These are phyloP conservation scores for Fusarium palustre DNA, from an alignment of 2,329 filamentous ascomycete genomes.

Conservation along the genomic window DNA sequence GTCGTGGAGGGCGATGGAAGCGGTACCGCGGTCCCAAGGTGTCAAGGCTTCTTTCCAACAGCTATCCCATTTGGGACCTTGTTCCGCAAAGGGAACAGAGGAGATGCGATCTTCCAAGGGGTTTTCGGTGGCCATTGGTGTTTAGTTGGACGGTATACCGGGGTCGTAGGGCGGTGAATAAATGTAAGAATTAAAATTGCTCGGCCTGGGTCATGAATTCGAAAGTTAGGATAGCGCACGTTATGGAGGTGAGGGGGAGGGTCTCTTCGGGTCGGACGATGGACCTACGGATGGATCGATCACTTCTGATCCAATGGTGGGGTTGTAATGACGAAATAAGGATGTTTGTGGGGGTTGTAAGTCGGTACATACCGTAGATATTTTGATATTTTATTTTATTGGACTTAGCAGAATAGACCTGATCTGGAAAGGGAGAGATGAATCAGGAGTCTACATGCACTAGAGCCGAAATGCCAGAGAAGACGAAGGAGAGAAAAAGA, in stretches of 20 bases:
- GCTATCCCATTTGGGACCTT: slow-evolving; percentile 59
- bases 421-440: not conserved
- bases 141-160: not conserved
- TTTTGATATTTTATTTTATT: not conserved
- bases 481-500: not conserved
- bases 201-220: slow-evolving; percentile 8
- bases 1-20: slow-evolving; percentile 66
- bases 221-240: slow-evolving; percentile 21
- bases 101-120: slow-evolving; percentile 53
- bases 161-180: not conserved
- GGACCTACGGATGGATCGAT: slow-evolving; percentile 36
- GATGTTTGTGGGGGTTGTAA: slow-evolving; percentile 16
- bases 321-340: slow-evolving; percentile 40
- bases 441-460: not conserved
- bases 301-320: slow-evolving; percentile 34
- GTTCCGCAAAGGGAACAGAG: slow-evolving; percentile 49
- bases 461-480: not conserved
- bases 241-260: slow-evolving; percentile 35
- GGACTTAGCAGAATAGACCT: too few relatives aligned
- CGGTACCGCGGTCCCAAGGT: slow-evolving; percentile 68
- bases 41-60: slow-evolving; percentile 60
- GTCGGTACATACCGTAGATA: not conserved
- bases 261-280: slow-evolving; percentile 31
- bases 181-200: slow-evolving; percentile 1
- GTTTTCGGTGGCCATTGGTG: slow-evolving; percentile 41